phyloP scores from a whole-genome alignment of 2,329 filamentous ascomycete species.

The Verruconis gallopava region DNA sequence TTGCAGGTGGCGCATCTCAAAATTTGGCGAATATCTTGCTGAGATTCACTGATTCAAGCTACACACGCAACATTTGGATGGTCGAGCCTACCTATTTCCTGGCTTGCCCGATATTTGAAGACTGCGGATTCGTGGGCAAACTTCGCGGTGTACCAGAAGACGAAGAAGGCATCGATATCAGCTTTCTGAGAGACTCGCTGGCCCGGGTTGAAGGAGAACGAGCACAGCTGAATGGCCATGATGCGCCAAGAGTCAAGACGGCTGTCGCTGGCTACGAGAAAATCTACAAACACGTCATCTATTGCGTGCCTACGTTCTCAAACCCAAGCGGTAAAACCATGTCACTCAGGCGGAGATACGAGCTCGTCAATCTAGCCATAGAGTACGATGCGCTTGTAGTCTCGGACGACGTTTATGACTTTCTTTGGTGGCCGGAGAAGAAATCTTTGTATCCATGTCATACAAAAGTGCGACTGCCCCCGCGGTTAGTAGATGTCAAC shows the following conservation, averaged over 20 bases:
- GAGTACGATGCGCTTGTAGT: conserved; percentile 68
- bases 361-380: conserved; percentile 63
- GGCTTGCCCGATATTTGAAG: conserved; percentile 65
- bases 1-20: conserved; percentile 78
- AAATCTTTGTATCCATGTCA: not conserved
- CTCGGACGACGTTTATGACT: conserved; percentile 87
- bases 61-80: conserved; percentile 66
- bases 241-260: not conserved
- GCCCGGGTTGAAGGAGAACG: not conserved
- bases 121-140: conserved; percentile 16
- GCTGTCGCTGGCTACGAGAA: not conserved
- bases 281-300: conserved; percentile 70
- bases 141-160: conserved; percentile 37
- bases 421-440: conserved; percentile 61
- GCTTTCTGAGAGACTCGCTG: not conserved
- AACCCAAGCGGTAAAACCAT: conserved; percentile 83
- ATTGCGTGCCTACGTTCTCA: conserved; percentile 74
- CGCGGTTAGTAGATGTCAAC: conserved; percentile 70
- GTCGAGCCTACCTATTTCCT: conserved; percentile 73
- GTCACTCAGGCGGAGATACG: conserved; percentile 51
- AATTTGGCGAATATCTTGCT: conserved; percentile 64
- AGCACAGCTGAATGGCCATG: not conserved
- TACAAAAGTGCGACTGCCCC: conserved; percentile 33
- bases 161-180: not conserved
- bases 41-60: conserved; percentile 66